Evolutionary conservation across 108 stramenopile genomes (phyloP).

Genomic region (Parietichytrium sp.): DNA sequence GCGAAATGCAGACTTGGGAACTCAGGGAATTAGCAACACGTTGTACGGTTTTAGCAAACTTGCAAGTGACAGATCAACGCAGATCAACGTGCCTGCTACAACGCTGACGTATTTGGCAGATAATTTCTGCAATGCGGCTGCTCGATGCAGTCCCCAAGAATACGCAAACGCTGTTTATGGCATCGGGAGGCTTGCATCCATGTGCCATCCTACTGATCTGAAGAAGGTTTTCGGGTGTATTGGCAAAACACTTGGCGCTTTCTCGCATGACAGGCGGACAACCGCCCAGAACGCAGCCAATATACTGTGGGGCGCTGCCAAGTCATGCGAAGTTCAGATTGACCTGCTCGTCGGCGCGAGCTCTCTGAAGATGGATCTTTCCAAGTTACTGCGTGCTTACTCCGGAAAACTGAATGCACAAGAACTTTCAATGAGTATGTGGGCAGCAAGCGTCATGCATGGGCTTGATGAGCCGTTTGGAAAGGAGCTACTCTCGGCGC

Average conservation of each 20-base stretch:
- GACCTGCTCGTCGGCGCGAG: slow-evolving; percentile 15
- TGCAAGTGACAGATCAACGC: no score
- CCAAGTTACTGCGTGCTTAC: not conserved
- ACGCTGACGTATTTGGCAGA: no score
- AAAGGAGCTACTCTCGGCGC: not conserved
- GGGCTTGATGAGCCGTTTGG: not conserved
- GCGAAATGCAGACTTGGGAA: not conserved
- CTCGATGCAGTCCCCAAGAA: not conserved
- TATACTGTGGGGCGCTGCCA: not conserved
- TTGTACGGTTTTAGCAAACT: not conserved
- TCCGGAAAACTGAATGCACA: not conserved
- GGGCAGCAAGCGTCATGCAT: not conserved
- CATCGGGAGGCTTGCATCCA: not conserved
- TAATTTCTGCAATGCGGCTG: no score
- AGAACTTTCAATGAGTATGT: slow-evolving; percentile 2
- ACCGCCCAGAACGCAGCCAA: not conserved
- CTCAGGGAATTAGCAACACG: not conserved
- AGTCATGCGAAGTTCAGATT: not conserved
- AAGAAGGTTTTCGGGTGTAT: not conserved
- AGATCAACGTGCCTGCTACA: no score
- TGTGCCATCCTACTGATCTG: not conserved
- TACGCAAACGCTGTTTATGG: not conserved
- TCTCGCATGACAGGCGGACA: not conserved
- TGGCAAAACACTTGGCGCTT: not conserved
- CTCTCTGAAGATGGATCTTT: not conserved